These are phyloP conservation scores for Rhizoclosmatium sp. DNA, from an alignment of 192 early-diverging fungal species.

Conservation along the genomic window DNA sequence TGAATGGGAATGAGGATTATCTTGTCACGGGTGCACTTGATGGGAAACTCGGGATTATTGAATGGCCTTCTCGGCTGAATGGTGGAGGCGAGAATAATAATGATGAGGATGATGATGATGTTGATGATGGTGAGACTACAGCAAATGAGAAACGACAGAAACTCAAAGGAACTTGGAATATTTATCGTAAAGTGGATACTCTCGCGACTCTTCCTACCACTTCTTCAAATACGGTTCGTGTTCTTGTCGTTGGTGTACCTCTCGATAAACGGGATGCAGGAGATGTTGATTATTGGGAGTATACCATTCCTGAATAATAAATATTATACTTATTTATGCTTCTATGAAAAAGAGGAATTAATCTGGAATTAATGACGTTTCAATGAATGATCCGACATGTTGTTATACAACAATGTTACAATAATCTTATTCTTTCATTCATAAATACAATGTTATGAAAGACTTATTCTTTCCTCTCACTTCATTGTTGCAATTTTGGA, in stretches of 20 bases:
- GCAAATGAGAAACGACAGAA: not conserved
- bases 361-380: no score
- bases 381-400: no score
- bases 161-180: not conserved
- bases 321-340: no score
- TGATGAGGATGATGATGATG: no score
- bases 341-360: no score
- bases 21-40: constrained; percentile 8
- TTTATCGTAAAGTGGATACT: constrained; percentile 5
- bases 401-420: no score
- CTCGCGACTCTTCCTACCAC: not conserved
- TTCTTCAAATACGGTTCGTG: not conserved
- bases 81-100: no score
- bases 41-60: constrained; percentile 3
- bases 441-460: no score
- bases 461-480: no score
- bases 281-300: not conserved
- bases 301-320: no score
- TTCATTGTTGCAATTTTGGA: no score
- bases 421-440: no score
- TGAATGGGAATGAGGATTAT: not conserved
- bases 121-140: not conserved
- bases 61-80: not conserved
- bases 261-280: constrained; percentile 1
- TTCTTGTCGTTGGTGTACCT: not conserved